Conservation (phyloP, 495 filamentous ascomycete species). For the Penicillium tannophilum region DNA sequence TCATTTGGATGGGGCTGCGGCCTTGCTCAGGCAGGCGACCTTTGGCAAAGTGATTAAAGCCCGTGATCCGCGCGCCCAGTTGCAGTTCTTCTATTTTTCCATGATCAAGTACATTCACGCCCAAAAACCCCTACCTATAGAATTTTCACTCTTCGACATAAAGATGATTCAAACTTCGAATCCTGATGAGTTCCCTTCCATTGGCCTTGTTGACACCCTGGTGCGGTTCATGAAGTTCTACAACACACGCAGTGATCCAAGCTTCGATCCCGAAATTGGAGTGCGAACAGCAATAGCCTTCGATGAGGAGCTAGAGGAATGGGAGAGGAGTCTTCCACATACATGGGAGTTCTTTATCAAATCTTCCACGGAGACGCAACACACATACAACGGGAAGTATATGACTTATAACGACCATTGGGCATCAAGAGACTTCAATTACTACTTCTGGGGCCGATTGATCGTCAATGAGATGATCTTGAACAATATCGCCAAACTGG, state of each 20-base stretch:
- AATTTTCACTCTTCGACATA: conserved; percentile 20
- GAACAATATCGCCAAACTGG: not conserved
- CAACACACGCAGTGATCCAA: conserved; percentile 7
- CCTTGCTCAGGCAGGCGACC: conserved; percentile 19
- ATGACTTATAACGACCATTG: conserved; percentile 22
- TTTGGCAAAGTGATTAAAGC: conserved; percentile 11
- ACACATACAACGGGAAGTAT: conserved; percentile 23
- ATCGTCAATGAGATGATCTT: conserved; percentile 25
- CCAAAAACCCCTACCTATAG: conserved; percentile 5
- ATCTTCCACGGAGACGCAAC: conserved; percentile 13
- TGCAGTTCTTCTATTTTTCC: conserved; percentile 25
- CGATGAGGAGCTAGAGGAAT: conserved; percentile 23
- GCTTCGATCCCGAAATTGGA: not conserved
- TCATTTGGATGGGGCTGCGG: conserved; percentile 25
- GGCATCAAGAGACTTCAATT: conserved; percentile 21
- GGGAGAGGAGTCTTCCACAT: conserved; percentile 21
- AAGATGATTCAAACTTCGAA: conserved; percentile 3
- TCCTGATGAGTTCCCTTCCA: conserved; percentile 12
- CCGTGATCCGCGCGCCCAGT: conserved; percentile 12
- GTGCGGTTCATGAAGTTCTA: conserved; percentile 23
- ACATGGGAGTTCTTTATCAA: conserved; percentile 17
- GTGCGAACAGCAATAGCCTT: conserved; percentile 7
- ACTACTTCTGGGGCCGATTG: conserved; percentile 26
- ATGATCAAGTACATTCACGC: conserved; percentile 27
- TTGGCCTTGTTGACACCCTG: conserved; percentile 25